Evolutionary conservation across 2,329 filamentous ascomycete species (phyloP).

Genomic region (Monosporascus sp.): DNA sequence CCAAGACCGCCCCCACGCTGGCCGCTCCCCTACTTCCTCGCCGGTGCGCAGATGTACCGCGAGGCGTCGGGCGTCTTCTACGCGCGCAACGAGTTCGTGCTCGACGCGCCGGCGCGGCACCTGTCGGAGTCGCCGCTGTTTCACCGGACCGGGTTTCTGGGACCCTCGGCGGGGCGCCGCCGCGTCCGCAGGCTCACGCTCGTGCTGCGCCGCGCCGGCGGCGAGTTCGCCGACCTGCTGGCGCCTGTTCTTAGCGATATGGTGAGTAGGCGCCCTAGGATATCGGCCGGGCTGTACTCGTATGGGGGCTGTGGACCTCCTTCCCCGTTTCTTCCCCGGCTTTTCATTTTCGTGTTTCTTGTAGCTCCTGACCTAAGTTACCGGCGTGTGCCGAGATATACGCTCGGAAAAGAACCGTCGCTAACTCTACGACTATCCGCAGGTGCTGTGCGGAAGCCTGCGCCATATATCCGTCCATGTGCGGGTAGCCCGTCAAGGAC

Average conservation of each 20-base stretch:
- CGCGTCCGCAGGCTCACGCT: slow-evolving; percentile 22
- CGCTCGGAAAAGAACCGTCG: no score
- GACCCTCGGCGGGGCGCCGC: slow-evolving; percentile 20
- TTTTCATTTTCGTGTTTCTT: no score
- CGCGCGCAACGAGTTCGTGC: slow-evolving; percentile 21
- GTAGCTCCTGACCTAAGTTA: no score
- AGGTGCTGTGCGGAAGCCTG: slow-evolving; percentile 20
- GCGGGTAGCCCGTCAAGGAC: no score
- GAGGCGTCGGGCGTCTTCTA: slow-evolving; percentile 28
- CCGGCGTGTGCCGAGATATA: no score
- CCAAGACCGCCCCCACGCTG: slow-evolving; percentile 4
- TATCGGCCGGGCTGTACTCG: no score
- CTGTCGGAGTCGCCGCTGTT: slow-evolving; percentile 21
- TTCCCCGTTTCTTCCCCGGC: no score
- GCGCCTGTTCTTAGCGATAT: slow-evolving; percentile 26
- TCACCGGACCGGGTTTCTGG: slow-evolving; percentile 23
- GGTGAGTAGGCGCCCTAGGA: background rate
- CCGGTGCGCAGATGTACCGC: slow-evolving; percentile 27
- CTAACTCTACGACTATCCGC: no score
- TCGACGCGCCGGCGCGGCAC: slow-evolving; percentile 22
- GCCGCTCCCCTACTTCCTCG: slow-evolving; percentile 19
- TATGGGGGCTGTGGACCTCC: no score
- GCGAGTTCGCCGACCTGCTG: slow-evolving; percentile 24
- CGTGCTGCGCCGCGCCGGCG: slow-evolving; percentile 22
- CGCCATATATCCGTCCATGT: slow-evolving; percentile 9